Evolutionary conservation across 169 alveolate genomes (phyloP), one percentile per base, ranked within the genome.

Genomic region (Plasmodium gallinaceum): DNA sequence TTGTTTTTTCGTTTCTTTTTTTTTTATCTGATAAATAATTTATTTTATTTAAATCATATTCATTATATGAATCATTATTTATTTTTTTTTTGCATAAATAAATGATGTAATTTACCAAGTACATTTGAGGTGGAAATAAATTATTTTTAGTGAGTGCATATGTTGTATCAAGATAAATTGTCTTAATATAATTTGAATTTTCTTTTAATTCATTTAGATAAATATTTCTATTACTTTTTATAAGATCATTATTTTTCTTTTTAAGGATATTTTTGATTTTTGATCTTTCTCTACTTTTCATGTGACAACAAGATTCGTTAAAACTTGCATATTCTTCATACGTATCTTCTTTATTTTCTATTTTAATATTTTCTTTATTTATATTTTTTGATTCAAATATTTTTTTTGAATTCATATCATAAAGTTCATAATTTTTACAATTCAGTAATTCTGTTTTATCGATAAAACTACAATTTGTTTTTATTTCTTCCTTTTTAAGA

Each of bases 101-200:
- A 65, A 80, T 80, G 52, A 80, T 57, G 43, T 61, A 80, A 80
- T 80, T 80, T 61, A 80, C 65, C 69, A 80, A 20, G 68, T 80
- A 80, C 64, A 80, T 66, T 43, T 80, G 90, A 26, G 78, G 90
- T 32, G 83, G 83, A 58, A 80, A 80, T 48, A 80, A 51, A 54
- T 80, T 80, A 80, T 80, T 80, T 80, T 80, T 80, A 43, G 71
- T 52, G 51, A 80, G 46, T 4, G 90, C 90, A 80, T 80, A 80
- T 6, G 90, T 80, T 22, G 90, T 80, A 62, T 80, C 90, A 70
- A 80, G 90, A 52, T 80, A 80, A 37, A 80, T 80, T n/a, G 90
- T 80, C 51, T 46, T 66, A 65, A 80, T 80, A 54, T 80, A 80
- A 80, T 80, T 80, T 0, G 65, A 24, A 61, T 43, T 58, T 80